Evolutionary conservation across 129 eudicot species (phyloP), one percentile per base, ranked within the genome.

Genomic region (Erigeron canadensis): DNA sequence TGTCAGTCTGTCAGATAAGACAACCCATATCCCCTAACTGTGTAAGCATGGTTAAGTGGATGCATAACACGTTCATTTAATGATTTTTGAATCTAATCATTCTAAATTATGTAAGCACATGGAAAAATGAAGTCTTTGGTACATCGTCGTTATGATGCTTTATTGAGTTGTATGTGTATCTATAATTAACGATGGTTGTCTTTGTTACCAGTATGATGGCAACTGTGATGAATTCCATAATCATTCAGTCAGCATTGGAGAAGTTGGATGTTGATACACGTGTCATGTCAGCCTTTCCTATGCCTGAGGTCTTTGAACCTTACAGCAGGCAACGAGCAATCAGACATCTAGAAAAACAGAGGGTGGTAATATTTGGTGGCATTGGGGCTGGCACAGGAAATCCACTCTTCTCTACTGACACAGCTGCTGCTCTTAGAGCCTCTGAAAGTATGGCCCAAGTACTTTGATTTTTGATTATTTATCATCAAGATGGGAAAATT

Each of bases 321-420:
- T 94, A 89, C 74, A 85, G 86, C 64, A 82, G 90, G 72, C 98
- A 87, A 70, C 78, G 95, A 56, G 95, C 96, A 53, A 94, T 94
- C 59, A 82, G 93, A n/a, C 96, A 94, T 82, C 84, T 93, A 57
- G 98, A 94, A 72, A 94, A 94, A 72, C 96, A 96, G 45, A 87
- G 98, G 62, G 96, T 94, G 65, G 96, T 89, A 18, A 94, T 94
- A 18, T 94, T 94, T 81, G 96, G 98, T 73, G 97, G 98, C 63
- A 76, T 94, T 82, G 90, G 90, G 69, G 96, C 90, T 74, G 98
- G 92, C 67, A 82, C 95, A 8, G 98, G 95, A 75, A 94, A 87
- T 75, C 93, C 95, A 40, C 95, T 89, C 65, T 94, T 94, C 58
- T 89, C 97, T 19, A 94, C 98, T 5, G 98, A 94, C 77, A 87